A percentile compares a stretch with the other conserved stretches of the same genome.
These are phyloP conservation scores for Alternaria longipes DNA, from an alignment of 2,329 filamentous ascomycete species.

Conservation along the genomic window DNA sequence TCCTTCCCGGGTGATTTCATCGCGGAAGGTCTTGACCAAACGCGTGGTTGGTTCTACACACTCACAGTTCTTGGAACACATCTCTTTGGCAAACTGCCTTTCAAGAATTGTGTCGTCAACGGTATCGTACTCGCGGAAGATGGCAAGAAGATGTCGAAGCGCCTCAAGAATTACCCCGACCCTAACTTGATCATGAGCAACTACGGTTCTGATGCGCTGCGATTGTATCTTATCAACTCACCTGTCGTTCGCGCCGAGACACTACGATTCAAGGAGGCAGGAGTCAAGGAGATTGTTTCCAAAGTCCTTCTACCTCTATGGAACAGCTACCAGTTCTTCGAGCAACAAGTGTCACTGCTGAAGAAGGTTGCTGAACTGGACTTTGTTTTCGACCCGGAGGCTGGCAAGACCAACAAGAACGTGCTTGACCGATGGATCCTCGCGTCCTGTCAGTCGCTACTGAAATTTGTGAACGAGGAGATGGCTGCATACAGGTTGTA, in stretches of 20 bases:
- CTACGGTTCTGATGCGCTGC: conserved; percentile 90
- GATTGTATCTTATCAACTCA: conserved; percentile 96
- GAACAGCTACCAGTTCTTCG: conserved; percentile 98
- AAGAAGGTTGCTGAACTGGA: conserved; percentile 85
- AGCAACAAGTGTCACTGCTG: conserved; percentile 82
- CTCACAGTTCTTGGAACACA: conserved; percentile 87
- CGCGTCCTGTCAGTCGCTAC: conserved; percentile 87
- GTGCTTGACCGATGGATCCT: conserved; percentile 98
- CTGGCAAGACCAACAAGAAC: conserved; percentile 80
- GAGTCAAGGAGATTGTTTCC: conserved; percentile 93
- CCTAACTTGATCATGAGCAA: conserved; percentile 82
- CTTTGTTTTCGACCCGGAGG: conserved; percentile 79
- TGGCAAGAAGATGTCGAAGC: conserved; percentile 99
- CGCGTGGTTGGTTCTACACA: conserved; percentile 97
- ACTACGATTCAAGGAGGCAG: conserved; percentile 87
- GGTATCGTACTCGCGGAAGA: conserved; percentile 93
- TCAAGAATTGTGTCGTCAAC: conserved; percentile 96
- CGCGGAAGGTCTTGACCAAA: conserved; percentile 91
- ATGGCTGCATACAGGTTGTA: conserved; percentile 80
- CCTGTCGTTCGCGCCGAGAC: conserved; percentile 93
- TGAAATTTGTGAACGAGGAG: conserved; percentile 91
- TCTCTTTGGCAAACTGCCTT: conserved; percentile 83
- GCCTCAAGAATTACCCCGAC: conserved; percentile 95
- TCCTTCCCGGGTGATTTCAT: conserved; percentile 94
- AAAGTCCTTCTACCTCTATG: conserved; percentile 90